These are phyloP conservation scores for Fusarium robinianum DNA, from an alignment of 2,329 filamentous ascomycete species.

Conservation along the genomic window DNA sequence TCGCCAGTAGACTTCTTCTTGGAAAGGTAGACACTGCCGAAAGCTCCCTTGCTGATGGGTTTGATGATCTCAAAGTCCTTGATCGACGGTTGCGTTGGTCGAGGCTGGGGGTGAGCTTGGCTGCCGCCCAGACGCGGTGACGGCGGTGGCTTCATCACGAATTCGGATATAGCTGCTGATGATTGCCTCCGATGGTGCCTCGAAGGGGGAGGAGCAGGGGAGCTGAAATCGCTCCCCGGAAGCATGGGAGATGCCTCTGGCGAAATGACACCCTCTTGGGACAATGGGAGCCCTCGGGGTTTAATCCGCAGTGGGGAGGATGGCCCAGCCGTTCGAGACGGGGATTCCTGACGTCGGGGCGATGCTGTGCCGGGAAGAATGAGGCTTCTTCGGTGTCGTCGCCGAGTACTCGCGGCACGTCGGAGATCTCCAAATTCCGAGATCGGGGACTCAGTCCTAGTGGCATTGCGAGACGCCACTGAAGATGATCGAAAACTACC, in stretches of 20 bases:
- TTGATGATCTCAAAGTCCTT: slow-evolving; percentile 99
- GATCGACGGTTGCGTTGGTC: slow-evolving; percentile 91
- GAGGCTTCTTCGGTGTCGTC: slow-evolving; percentile 84
- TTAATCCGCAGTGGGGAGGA: slow-evolving; percentile 91
- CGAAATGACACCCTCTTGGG: slow-evolving; percentile 72
- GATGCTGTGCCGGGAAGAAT: slow-evolving; percentile 79
- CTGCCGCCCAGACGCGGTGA: slow-evolving; percentile 82
- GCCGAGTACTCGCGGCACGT: slow-evolving; percentile 76
- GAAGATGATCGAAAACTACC: slow-evolving; percentile 84
- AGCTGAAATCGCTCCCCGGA: slow-evolving; percentile 78
- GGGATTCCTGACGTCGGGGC: slow-evolving; percentile 85
- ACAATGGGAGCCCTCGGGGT: slow-evolving; percentile 65
- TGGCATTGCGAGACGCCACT: slow-evolving; percentile 66
- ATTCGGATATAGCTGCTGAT: slow-evolving; percentile 80
- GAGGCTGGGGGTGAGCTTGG: slow-evolving; percentile 78
- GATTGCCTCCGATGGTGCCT: slow-evolving; percentile 86
- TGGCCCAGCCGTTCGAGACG: slow-evolving; percentile 75
- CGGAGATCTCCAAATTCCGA: slow-evolving; percentile 81
- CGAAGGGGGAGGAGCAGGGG: slow-evolving; percentile 64
- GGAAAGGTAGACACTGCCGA: slow-evolving; percentile 95
- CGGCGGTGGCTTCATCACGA: slow-evolving; percentile 68
- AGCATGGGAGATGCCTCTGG: slow-evolving; percentile 90
- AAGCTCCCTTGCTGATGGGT: slow-evolving; percentile 97
- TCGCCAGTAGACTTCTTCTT: slow-evolving; percentile 99
- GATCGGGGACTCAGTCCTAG: slow-evolving; percentile 85